A percentile compares a stretch with the other conserved stretches of the same genome.
Evolutionary conservation across 495 filamentous ascomycete genomes (phyloP).

Genomic region (Hypoxylon trugodes): DNA sequence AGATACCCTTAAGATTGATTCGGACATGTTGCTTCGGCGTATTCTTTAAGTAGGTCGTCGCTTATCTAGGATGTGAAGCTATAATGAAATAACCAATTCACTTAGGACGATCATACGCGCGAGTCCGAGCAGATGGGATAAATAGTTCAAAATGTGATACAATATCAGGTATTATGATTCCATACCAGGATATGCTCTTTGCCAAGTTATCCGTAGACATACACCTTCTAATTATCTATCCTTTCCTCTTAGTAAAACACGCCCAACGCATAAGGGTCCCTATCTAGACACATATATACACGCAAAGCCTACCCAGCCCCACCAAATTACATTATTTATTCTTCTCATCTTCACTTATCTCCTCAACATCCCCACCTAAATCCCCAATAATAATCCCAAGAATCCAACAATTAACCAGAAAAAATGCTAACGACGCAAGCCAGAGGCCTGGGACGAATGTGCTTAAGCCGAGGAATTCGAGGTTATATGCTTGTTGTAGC

Average conservation of each 20-base stretch:
- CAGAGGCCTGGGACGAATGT: conserved; percentile 88
- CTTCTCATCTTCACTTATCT: not conserved
- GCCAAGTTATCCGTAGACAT: not conserved
- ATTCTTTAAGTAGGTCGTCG: too few relatives aligned
- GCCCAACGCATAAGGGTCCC: not conserved
- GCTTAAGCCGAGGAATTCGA: conserved; percentile 89
- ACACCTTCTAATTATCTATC: not conserved
- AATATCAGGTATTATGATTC: too few relatives aligned
- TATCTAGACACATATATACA: not conserved
- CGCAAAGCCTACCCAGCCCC: too few relatives aligned
- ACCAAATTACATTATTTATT: too few relatives aligned
- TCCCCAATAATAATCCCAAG: conserved; percentile 81
- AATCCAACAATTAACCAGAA: conserved; percentile 86
- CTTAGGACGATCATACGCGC: too few relatives aligned
- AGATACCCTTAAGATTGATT: too few relatives aligned
- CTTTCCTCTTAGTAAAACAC: not conserved
- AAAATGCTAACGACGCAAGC: conserved; percentile 77
- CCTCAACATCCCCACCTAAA: conserved; percentile 49
- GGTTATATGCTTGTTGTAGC: conserved; percentile 86
- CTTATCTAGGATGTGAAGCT: too few relatives aligned
- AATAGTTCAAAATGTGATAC: too few relatives aligned
- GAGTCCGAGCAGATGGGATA: too few relatives aligned
- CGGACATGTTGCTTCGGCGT: too few relatives aligned
- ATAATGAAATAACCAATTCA: too few relatives aligned
- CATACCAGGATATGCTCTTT: not conserved